Percentiles rank a stretch among this genome's conserved stretches.
phyloP scores from a whole-genome alignment of 2,329 filamentous ascomycete genomes.

The Venturia effusa region DNA sequence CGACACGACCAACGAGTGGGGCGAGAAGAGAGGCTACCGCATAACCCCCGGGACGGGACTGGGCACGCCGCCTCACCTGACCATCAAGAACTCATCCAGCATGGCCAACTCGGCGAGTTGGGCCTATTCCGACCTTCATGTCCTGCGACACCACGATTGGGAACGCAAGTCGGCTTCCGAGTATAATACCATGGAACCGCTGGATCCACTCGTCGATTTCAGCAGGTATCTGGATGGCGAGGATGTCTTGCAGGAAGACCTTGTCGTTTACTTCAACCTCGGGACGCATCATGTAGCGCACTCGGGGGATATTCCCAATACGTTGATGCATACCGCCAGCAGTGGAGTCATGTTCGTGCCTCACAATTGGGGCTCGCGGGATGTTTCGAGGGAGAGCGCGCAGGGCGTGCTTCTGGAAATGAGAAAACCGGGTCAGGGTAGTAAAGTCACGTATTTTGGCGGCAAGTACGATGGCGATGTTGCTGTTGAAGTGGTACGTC shows the following conservation, averaged over 20 bases:
- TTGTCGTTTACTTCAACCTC: conserved; percentile 44
- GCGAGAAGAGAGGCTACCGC: conserved; percentile 40
- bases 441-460: conserved; percentile 10
- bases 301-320: conserved; percentile 33
- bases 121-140: conserved; percentile 40
- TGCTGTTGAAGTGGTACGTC: neutral
- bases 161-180: conserved; percentile 29
- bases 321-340: conserved; percentile 20
- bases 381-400: conserved; percentile 18
- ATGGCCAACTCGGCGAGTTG: conserved; percentile 36
- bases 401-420: conserved; percentile 22
- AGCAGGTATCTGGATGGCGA: conserved; percentile 33
- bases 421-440: neutral
- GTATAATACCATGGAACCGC: conserved; percentile 26
- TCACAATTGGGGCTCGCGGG: conserved; percentile 22
- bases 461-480: conserved; percentile 5
- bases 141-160: conserved; percentile 35
- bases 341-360: conserved; percentile 23
- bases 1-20: conserved; percentile 35
- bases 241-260: conserved; percentile 31
- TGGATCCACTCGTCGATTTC: conserved; percentile 35
- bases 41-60: conserved; percentile 30
- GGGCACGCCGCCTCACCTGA: conserved; percentile 26
- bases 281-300: conserved; percentile 50
- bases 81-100: conserved; percentile 26